phyloP scores from a whole-genome alignment of 2,329 filamentous ascomycete genomes.

The Colletotrichum tofieldiae region DNA sequence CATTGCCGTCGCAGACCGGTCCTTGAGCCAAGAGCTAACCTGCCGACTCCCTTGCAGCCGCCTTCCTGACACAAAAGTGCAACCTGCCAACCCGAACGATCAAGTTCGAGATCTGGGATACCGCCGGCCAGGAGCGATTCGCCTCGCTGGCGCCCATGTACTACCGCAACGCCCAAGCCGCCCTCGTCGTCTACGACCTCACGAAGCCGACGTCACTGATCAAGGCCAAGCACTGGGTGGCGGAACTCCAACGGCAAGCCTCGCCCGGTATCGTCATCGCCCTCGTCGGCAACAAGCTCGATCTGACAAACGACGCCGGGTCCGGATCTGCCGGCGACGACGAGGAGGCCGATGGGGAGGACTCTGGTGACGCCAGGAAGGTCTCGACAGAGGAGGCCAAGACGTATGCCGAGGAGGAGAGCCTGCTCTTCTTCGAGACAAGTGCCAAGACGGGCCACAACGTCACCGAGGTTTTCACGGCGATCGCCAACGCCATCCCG shows the following conservation, averaged over 20 bases:
- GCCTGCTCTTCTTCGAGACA: constrained; percentile 96
- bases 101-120: constrained; percentile 98
- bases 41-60: constrained; percentile 71
- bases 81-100: constrained; percentile 93
- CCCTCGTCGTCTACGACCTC: constrained; percentile 98
- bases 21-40: constrained; percentile 29
- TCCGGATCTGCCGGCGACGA: constrained; percentile 62
- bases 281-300: constrained; percentile 96
- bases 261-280: constrained; percentile 97
- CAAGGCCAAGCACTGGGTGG: constrained; percentile 99
- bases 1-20: constrained; percentile 12
- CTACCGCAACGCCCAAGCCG: constrained; percentile 98
- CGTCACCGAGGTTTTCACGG: constrained; percentile 96
- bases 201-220: constrained; percentile 95
- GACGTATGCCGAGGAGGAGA: constrained; percentile 94
- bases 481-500: constrained; percentile 97
- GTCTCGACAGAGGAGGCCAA: constrained; percentile 93
- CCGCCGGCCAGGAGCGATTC: constrained; percentile 97
- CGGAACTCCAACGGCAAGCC: constrained; percentile 95
- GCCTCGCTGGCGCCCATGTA: constrained; percentile 98
- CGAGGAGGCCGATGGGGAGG: constrained; percentile 71
- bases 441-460: constrained; percentile 97
- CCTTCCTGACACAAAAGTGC: constrained; percentile 99
- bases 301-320: constrained; percentile 81
- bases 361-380: constrained; percentile 84